Evolutionary conservation across 306 rosid species (phyloP).

Genomic region (Luffa aegyptiaca): DNA sequence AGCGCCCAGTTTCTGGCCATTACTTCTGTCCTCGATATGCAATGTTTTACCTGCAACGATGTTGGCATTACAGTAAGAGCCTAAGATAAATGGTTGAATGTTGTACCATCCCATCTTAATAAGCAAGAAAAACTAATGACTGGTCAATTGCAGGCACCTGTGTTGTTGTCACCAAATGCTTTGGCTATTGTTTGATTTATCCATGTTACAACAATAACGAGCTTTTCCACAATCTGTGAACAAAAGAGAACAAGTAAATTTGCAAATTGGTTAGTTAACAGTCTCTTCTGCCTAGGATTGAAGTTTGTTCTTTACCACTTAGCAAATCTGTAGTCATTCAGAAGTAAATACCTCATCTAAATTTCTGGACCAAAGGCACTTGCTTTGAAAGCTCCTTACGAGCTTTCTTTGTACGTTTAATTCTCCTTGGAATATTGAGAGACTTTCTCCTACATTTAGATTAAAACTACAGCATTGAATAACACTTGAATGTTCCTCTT

Average conservation of each 20-base stretch:
- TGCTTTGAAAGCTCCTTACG: conserved; percentile 74
- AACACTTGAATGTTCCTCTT: background rate
- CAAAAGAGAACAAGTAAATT: conserved; percentile 4
- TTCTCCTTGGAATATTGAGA: conserved; percentile 64
- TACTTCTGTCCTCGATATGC: conserved; percentile 16
- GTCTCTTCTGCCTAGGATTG: background rate
- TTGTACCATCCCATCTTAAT: background rate
- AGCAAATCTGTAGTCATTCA: background rate
- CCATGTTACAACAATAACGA: conserved; percentile 49
- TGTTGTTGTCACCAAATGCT: conserved; percentile 63
- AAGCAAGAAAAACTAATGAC: background rate
- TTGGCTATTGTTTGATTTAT: conserved; percentile 56
- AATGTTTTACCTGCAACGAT: conserved; percentile 28
- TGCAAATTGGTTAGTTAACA: background rate
- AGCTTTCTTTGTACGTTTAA: conserved; percentile 72
- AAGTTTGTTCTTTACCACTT: background rate
- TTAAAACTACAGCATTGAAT: conserved; percentile 1
- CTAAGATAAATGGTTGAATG: background rate
- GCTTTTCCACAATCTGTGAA: conserved; percentile 85
- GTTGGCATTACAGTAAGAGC: background rate
- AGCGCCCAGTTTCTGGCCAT: conserved; percentile 58
- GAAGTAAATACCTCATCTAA: conserved; percentile 70
- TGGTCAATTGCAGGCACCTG: background rate
- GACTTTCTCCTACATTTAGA: conserved; percentile 64
- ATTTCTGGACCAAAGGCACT: conserved; percentile 79